Base-by-base conservation (phyloP, 257 asterid species). In the Capsicum chinense region DNA sequence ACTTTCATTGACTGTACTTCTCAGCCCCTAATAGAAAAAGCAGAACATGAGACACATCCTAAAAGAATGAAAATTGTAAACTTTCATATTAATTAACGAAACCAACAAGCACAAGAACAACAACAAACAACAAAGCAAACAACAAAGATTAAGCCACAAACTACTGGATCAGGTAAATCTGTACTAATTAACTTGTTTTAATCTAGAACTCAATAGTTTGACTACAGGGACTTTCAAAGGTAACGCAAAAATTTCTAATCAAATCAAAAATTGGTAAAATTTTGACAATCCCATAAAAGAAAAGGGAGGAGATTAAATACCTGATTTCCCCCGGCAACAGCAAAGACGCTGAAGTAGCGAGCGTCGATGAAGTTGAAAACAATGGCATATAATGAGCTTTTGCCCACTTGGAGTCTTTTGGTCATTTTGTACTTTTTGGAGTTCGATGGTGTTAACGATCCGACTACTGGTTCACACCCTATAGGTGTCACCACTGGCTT, bases 351-450 rank as follows among this genome's bases (percentile, higher is more conserved):
- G 91, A 90, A 95, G 89, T 90, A 95, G 81, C 91, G 92, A 84
- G 95, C 90, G 87, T 94, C 99, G 39, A 95, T 91, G 92, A 94
- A 95, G 86, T 95, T 95, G 92, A 94, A 95, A 84, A 91, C 95
- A 85, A 95, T 93, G 87, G 97, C 96, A 91, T 94, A 93, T 2
- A 95, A 85, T 8, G 98, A 95, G 50, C 95, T 94, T 79, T 93
- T 93, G 85, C 95, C 99, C 90, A 94, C 99, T 87, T 92, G 98
- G 78, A 95, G 95, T 62, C 94, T 83, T 68, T 94, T 93, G 71
- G 99, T 94, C 9, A 94, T 93, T 86, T 90, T 91, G 84, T 93
- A 95, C 85, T 94, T 97, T 44, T 88, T 91, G 91, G 92, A 92
- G 90, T 83, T 93, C 66, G 96, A 92, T 62, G 93, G 91, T 79